Conservation (phyloP, 1,139 yeast species). For the Meyerozyma guilliermondii region DNA sequence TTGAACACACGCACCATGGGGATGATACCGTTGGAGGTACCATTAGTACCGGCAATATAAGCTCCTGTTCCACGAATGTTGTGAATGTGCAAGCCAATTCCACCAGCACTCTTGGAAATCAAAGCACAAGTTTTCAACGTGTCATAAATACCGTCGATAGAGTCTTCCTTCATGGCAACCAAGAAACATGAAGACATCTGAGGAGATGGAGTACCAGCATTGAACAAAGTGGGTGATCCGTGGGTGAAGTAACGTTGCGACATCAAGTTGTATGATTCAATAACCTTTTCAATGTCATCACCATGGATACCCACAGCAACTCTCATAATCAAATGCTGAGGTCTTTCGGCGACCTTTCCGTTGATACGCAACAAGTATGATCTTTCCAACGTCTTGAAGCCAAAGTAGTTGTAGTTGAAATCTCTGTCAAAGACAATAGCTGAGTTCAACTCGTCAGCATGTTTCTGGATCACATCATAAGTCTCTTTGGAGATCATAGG, state of each 20-base stretch:
- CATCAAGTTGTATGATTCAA: constrained; percentile 49
- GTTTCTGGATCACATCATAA: constrained; percentile 54
- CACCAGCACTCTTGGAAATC: constrained; percentile 57
- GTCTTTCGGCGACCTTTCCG: constrained; percentile 40
- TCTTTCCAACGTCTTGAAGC: constrained; percentile 47
- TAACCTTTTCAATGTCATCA: constrained; percentile 30
- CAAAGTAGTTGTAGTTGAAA: constrained; percentile 43
- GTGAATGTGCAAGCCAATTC: constrained; percentile 54
- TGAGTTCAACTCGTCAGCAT: constrained; percentile 70
- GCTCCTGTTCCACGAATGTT: constrained; percentile 49
- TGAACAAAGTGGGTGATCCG: constrained; percentile 53
- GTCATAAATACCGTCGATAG: constrained; percentile 54
- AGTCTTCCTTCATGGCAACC: constrained; percentile 54
- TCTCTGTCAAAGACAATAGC: constrained; percentile 46
- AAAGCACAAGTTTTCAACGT: constrained; percentile 51
- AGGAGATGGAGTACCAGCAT: constrained; percentile 46
- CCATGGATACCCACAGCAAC: constrained; percentile 52
- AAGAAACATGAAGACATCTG: constrained; percentile 52
- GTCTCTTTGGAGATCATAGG: constrained; percentile 81
- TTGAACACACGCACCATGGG: constrained; percentile 59
- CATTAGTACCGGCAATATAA: constrained; percentile 49
- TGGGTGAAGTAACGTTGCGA: constrained; percentile 48
- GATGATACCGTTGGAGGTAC: constrained; percentile 50
- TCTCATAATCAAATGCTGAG: constrained; percentile 47
- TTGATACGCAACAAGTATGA: constrained; percentile 39